A percentile compares a stretch with the other conserved stretches of the same genome.
Evolutionary conservation across 768 basidiomycete genomes (phyloP).

Genomic region (Ramaria sp.): DNA sequence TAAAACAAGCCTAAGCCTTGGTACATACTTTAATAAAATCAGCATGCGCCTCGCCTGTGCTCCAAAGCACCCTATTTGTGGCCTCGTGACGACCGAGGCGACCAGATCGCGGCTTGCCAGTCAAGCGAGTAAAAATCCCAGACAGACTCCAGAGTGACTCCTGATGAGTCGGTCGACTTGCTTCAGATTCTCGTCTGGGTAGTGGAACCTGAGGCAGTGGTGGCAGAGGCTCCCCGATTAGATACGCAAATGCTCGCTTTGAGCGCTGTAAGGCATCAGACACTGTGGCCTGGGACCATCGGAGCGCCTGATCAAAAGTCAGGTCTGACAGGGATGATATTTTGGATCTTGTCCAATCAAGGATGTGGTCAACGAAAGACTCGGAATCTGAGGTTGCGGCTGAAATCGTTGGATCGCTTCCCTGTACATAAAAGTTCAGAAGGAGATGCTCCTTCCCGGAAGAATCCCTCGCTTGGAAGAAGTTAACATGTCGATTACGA

Average conservation of each 20-base stretch:
- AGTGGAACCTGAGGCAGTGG: constrained; percentile 11
- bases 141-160: constrained; percentile 36
- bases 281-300: constrained; percentile 34
- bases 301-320: constrained; percentile 44
- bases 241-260: constrained; percentile 55
- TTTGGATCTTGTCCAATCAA: constrained; percentile 29
- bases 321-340: constrained; percentile 34
- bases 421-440: constrained; percentile 73
- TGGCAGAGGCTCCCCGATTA: constrained; percentile 47
- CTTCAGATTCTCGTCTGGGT: neutral
- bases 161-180: neutral
- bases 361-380: neutral
- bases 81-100: constrained; percentile 21
- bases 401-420: constrained; percentile 30
- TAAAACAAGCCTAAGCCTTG: neutral
- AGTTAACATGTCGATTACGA: constrained; percentile 71
- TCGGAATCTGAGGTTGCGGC: constrained; percentile 14
- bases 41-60: constrained; percentile 75
- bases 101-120: constrained; percentile 25
- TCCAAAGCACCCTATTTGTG: constrained; percentile 36
- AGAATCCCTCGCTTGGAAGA: constrained; percentile 64
- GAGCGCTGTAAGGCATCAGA: constrained; percentile 35
- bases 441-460: constrained; percentile 75
- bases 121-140: constrained; percentile 60
- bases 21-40: constrained; percentile 53